phyloP scores from a whole-genome alignment of 2,329 filamentous ascomycete genomes.

The Stagonosporopsis rhizophila region DNA sequence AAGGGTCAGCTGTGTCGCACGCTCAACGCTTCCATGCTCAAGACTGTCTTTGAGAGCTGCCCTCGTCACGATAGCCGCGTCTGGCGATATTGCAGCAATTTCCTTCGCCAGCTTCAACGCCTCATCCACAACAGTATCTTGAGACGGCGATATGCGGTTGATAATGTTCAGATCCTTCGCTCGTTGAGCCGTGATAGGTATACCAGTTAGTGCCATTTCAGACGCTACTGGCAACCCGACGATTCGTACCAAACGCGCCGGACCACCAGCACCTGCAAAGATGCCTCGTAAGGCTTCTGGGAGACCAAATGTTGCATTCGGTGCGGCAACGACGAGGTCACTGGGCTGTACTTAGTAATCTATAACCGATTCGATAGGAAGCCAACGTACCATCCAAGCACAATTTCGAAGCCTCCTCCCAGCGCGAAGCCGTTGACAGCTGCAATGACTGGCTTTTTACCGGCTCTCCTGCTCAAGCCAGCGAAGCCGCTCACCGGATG shows the following conservation, averaged over 20 bases:
- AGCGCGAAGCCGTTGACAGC: conserved; percentile 66
- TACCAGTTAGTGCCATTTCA: conserved; percentile 60
- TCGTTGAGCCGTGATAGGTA: conserved; percentile 55
- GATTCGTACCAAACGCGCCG: conserved; percentile 59
- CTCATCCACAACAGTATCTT: conserved; percentile 45
- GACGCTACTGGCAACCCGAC: conserved; percentile 58
- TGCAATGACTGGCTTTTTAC: conserved; percentile 68
- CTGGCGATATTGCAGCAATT: conserved; percentile 47
- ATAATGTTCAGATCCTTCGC: conserved; percentile 53
- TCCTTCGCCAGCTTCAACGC: conserved; percentile 47
- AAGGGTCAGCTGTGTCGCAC: conserved; percentile 52
- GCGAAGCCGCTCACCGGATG: conserved; percentile 61
- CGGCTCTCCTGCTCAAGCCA: conserved; percentile 62
- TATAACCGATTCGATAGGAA: not conserved
- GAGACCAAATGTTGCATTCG: conserved; percentile 60
- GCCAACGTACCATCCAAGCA: conserved; percentile 59
- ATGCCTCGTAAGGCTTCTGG: conserved; percentile 64
- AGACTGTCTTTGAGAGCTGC: conserved; percentile 45
- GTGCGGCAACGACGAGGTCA: conserved; percentile 62
- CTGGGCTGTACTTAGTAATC: conserved; percentile 34
- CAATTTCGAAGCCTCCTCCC: conserved; percentile 66
- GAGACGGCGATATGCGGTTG: conserved; percentile 49
- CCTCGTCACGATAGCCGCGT: conserved; percentile 48
- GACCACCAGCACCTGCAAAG: conserved; percentile 60
- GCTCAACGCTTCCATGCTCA: conserved; percentile 46